phyloP scores from a whole-genome alignment of 164 flowering plant genomes.

The Nelumbo lutea region DNA sequence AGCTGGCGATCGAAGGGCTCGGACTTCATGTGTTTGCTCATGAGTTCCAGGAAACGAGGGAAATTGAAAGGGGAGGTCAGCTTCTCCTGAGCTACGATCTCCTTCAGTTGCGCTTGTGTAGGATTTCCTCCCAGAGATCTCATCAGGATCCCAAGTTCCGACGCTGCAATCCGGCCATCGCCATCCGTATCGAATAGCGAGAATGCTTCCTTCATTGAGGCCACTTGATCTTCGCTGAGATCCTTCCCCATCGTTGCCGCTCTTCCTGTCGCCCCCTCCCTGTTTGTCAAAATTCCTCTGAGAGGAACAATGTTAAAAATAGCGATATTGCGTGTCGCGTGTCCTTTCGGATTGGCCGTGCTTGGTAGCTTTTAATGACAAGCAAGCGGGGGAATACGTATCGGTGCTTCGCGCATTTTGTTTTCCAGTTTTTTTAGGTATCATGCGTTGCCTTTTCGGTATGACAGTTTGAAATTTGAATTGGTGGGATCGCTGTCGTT shows the following conservation, averaged over 20 bases:
- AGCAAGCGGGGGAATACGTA: too few relatives aligned
- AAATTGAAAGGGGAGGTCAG: conserved; percentile 84
- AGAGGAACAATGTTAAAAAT: too few relatives aligned
- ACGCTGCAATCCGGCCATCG: conserved; percentile 81
- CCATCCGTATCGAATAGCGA: conserved; percentile 88
- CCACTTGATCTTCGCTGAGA: conserved; percentile 74
- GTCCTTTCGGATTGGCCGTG: too few relatives aligned
- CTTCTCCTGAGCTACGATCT: conserved; percentile 61
- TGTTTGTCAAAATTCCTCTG: neutral
- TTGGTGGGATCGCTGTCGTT: too few relatives aligned
- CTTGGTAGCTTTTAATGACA: too few relatives aligned
- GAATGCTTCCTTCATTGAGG: conserved; percentile 91
- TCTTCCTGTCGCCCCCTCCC: conserved; percentile 1
- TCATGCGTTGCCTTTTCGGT: too few relatives aligned
- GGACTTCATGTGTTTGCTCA: conserved; percentile 72
- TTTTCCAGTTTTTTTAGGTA: too few relatives aligned
- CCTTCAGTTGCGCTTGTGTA: conserved; percentile 83
- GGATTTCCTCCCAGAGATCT: conserved; percentile 95
- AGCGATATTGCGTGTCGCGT: too few relatives aligned
- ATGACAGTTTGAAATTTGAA: too few relatives aligned
- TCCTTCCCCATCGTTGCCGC: conserved; percentile 63
- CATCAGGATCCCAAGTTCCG: conserved; percentile 93
- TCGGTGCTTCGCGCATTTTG: too few relatives aligned
- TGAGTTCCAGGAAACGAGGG: conserved; percentile 70
- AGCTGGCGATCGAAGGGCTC: conserved; percentile 94